Conservation (phyloP, 148 eudicot species). For the Fallopia convolvulus region DNA sequence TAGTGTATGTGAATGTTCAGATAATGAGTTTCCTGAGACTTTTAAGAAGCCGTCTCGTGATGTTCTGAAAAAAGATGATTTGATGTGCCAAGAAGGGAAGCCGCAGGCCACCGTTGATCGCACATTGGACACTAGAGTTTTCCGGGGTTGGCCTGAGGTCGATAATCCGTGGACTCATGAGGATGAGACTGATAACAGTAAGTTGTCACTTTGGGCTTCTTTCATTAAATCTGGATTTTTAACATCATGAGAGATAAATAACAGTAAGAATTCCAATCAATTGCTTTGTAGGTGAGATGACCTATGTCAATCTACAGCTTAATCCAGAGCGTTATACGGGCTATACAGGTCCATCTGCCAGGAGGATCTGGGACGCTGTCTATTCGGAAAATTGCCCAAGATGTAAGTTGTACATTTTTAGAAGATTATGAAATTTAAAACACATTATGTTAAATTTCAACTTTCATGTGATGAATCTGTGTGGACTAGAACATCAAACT, state of each 20-base stretch:
- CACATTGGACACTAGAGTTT: conserved; percentile 58
- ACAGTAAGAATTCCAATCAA: neutral
- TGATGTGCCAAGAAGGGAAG: conserved; percentile 85
- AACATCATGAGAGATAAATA: neutral
- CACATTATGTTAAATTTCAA: neutral
- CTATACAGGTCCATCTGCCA: conserved; percentile 84
- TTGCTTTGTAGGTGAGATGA: conserved; percentile 71
- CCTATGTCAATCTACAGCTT: conserved; percentile 83
- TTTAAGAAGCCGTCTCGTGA: conserved; percentile 48
- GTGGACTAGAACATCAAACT: too few species aligned
- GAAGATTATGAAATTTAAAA: neutral
- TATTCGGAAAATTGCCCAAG: conserved; percentile 94
- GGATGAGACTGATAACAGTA: conserved; percentile 85
- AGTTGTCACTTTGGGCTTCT: conserved; percentile 8
- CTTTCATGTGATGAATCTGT: neutral
- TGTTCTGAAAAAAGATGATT: conserved; percentile 46
- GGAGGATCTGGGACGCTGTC: conserved; percentile 95
- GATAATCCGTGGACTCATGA: conserved; percentile 94
- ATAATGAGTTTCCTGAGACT: conserved; percentile 69
- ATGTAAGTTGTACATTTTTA: conserved; percentile 41
- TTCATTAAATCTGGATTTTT: neutral
- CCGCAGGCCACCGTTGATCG: conserved; percentile 82
- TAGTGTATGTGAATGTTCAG: conserved; percentile 90
- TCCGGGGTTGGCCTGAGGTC: conserved; percentile 65
- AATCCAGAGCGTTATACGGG: conserved; percentile 93